Evolutionary conservation across 2,329 filamentous ascomycete genomes (phyloP), one percentile per base, ranked within the genome.

Genomic region (Graphium sp.): DNA sequence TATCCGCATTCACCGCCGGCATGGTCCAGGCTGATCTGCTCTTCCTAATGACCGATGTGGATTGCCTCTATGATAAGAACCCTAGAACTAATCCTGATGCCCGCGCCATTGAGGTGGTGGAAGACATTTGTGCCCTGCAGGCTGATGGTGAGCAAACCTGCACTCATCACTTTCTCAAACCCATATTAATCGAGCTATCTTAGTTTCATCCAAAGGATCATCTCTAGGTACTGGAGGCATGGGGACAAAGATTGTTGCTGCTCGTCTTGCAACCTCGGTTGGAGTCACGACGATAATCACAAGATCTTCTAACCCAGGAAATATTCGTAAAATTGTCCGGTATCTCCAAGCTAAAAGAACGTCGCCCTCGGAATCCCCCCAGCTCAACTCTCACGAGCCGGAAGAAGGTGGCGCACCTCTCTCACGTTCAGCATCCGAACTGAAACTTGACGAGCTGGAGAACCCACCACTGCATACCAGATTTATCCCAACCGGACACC

Each of bases 1-100:
- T 98, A 26, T 93, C 84, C 9, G 89, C 89, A 32, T 94, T 98
- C 41, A 93, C 89, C 1, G 83, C 89, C 1, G 89, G 80, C 39
- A 95, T 95, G 84, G 81, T 95, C 13, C 83, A 93, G 44, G 89
- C 89, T 28, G 85, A 98, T 45, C 82, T 93, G 43, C 65, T 98
- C 7, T 98, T 98, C 53, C 66, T 98, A 37, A 95, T 98, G 89
- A 98, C 89, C 1, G 89, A 98, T 46, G 89, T 98, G 26, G 89
- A 98, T 48, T 94, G 87, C 47, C 62, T 98, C 9, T 98, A 98
- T 51, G 84, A 92, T 52, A 89, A 87, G 52, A 98, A 98, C 42
- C 89, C 89, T 2, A 69, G 89, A 18, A 75, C 72, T 2, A 63
- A 92, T 42, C 74, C 83, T 0, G 79, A 94, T 43, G 89, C 89